These are phyloP conservation scores for Cryptococcus deneoformans DNA, from an alignment of 1,284 basidiomycete species.

Conservation along the genomic window DNA sequence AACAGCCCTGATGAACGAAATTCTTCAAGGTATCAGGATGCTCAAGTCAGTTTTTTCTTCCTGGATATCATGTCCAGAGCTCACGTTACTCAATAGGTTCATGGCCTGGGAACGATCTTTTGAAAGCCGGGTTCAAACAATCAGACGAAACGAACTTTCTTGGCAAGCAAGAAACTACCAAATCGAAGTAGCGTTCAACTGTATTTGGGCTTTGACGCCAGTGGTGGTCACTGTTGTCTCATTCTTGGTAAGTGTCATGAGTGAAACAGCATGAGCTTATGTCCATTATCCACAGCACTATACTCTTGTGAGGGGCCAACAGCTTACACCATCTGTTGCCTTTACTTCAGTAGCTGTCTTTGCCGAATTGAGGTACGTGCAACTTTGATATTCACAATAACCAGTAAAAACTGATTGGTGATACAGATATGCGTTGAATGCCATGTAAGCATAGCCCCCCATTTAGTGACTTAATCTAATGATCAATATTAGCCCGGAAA, in stretches of 20 bases:
- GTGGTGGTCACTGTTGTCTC: slow-evolving; percentile 49
- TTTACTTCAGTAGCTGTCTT: slow-evolving; percentile 75
- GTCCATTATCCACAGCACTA: slow-evolving; percentile 61
- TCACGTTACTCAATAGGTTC: slow-evolving; percentile 51
- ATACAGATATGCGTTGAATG: slow-evolving; percentile 58
- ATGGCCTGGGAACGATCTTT: slow-evolving; percentile 96
- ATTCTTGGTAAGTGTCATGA: slow-evolving; percentile 34
- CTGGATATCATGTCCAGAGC: not conserved
- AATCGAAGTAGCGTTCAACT: slow-evolving; percentile 79
- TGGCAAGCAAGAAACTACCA: slow-evolving; percentile 81
- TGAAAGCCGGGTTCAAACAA: slow-evolving; percentile 67
- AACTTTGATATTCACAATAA: not conserved
- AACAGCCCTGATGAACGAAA: slow-evolving; percentile 89
- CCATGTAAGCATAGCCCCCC: slow-evolving; percentile 35
- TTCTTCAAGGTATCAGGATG: slow-evolving; percentile 87
- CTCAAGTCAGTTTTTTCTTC: slow-evolving; percentile 61
- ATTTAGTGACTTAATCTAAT: not conserved
- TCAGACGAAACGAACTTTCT: slow-evolving; percentile 74
- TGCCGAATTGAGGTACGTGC: slow-evolving; percentile 62
- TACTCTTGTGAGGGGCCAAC: slow-evolving; percentile 56
- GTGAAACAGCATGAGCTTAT: not conserved
- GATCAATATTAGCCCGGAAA: slow-evolving; percentile 59
- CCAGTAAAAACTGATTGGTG: not conserved
- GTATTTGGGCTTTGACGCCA: slow-evolving; percentile 60
- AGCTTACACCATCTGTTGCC: slow-evolving; percentile 76